Conservation (phyloP, 305 asterid species). For the Stenogyne calaminthoides region DNA sequence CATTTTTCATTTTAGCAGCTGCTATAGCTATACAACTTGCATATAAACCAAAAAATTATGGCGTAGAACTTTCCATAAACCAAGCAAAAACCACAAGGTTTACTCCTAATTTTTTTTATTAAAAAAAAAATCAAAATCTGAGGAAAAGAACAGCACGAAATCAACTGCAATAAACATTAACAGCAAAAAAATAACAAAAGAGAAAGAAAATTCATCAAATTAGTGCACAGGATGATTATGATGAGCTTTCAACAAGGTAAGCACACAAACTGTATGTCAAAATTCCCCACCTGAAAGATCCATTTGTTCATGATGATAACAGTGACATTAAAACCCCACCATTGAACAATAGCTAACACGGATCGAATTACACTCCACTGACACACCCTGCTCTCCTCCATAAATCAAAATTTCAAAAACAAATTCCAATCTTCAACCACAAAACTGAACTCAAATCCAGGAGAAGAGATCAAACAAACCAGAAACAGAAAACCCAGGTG, state of each 20-base stretch:
- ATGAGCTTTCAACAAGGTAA: constrained; percentile 1
- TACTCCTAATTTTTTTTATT: too few species aligned
- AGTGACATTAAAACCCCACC: constrained; percentile 95
- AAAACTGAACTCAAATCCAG: not conserved
- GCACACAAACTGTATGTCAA: not conserved
- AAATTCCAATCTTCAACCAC: constrained; percentile 24
- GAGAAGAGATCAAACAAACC: constrained; percentile 28
- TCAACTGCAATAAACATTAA: not conserved
- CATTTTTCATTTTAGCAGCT: not conserved
- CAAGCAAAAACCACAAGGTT: not conserved
- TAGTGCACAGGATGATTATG: constrained; percentile 15
- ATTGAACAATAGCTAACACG: constrained; percentile 68
- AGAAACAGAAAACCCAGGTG: constrained; percentile 30
- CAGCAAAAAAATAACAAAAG: not conserved
- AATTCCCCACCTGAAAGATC: constrained; percentile 74
- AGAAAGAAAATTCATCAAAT: not conserved
- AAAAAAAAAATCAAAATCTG: not conserved
- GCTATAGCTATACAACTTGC: too few species aligned
- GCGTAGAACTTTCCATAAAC: not conserved
- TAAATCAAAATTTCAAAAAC: constrained; percentile 30
- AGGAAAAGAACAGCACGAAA: not conserved
- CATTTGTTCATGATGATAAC: constrained; percentile 93
- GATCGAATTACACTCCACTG: constrained; percentile 81
- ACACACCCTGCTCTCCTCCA: constrained; percentile 65
- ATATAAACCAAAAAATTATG: not conserved